Evolutionary conservation across 768 basidiomycete species (phyloP), one percentile per base, ranked within the genome.

Genomic region (Ramaria sp.): DNA sequence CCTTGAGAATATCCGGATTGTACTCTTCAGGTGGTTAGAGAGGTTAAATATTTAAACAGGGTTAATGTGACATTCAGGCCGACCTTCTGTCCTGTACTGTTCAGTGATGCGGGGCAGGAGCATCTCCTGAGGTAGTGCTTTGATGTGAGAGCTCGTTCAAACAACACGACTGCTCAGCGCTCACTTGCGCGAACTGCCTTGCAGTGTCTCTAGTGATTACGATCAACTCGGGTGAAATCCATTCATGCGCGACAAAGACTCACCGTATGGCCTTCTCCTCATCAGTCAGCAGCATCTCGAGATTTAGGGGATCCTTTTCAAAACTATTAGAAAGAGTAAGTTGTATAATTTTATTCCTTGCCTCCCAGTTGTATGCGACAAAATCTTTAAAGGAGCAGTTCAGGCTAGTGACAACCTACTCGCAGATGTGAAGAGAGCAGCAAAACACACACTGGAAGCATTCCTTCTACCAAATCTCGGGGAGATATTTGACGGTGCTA

Each of bases 251-350:
- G 18, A 43, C 28, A 13, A 34, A 16, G 56, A 60, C 74, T 42
- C 57, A 92, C 93, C 91, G 79, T 61, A 96, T 85, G 13, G 88
- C 85, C 59, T 79, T 75, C 69, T 98, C 95, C 36, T 96, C 95
- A 50, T 92, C 91, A 0, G 88, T 88, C 58, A 97, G 70, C 38
- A 88, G 74, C 0, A 81, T 79, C 57, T 91, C 86, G 27, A 92
- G 62, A 61, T 79, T 79, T 59, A 98, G 70, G 0, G 93, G 88
- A 64, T 98, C 94, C 89, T 93, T 52, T 34, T 5, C 20, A 34
- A 47, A 44, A 12, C 22, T 3, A 30, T 22, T 27, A 48, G 42
- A 5, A 13, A 13, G 13, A 3, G 32, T 45, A 22, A 3, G 10
- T 22, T 41, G 22, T 12, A 25, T 25, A 7, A 44, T 18, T 20